Percentiles rank a stretch among this genome's conserved stretches.
Conservation (phyloP, 2,329 filamentous ascomycete species). For the Cladosporium sphaerospermum region DNA sequence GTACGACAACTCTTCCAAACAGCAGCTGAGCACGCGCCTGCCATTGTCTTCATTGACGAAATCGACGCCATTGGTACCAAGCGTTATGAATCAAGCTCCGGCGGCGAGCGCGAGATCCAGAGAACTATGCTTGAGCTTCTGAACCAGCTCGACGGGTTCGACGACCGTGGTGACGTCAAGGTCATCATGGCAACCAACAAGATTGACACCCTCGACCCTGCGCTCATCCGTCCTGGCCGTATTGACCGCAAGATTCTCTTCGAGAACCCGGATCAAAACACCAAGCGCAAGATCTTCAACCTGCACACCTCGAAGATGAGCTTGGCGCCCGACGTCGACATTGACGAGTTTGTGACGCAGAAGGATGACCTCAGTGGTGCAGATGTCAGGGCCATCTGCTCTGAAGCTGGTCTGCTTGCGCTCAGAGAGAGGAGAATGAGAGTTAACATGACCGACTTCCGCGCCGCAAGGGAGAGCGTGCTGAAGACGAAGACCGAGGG, state of each 20-base stretch:
- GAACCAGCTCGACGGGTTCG: constrained; percentile 97
- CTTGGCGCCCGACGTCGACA: constrained; percentile 88
- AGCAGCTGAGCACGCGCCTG: constrained; percentile 89
- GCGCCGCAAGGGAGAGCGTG: constrained; percentile 84
- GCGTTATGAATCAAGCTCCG: constrained; percentile 94
- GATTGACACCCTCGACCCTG: constrained; percentile 94
- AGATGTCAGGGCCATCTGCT: constrained; percentile 98
- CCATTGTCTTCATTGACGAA: constrained; percentile 98
- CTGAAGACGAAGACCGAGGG: constrained; percentile 98
- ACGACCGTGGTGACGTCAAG: constrained; percentile 97
- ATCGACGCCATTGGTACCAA: constrained; percentile 99
- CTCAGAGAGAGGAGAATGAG: constrained; percentile 93
- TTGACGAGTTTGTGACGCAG: constrained; percentile 97
- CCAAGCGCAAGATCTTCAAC: constrained; percentile 95
- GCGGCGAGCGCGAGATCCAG: constrained; percentile 94
- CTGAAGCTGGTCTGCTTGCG: constrained; percentile 90
- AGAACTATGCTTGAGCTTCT: constrained; percentile 97
- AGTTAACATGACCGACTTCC: constrained; percentile 98
- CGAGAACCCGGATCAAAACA: constrained; percentile 75
- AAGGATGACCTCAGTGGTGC: constrained; percentile 97
- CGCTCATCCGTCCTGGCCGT: constrained; percentile 90
- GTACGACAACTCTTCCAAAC: constrained; percentile 96
- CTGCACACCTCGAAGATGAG: constrained; percentile 99
- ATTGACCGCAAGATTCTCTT: constrained; percentile 96
- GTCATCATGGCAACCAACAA: constrained; percentile 99